Conservation (phyloP, 2,329 filamentous ascomycete species). For the Neofusicoccum sp. region DNA sequence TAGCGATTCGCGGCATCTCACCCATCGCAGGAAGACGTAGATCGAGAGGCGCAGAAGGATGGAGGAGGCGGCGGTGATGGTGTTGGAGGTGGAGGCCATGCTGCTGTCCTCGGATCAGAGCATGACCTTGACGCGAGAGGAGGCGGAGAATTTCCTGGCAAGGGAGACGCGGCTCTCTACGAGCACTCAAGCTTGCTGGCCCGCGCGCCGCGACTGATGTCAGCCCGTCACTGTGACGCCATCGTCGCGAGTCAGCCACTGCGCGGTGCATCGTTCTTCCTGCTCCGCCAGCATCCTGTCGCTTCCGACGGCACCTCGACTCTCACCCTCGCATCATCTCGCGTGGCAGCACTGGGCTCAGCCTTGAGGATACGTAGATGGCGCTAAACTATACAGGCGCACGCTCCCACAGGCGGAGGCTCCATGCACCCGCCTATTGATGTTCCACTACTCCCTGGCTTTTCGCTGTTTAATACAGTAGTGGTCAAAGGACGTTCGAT, state of each 20-base stretch:
- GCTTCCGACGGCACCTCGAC: background rate
- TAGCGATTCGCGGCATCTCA: conserved; percentile 33
- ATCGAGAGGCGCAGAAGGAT: conserved; percentile 50
- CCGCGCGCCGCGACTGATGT: conserved; percentile 3
- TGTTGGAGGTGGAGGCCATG: conserved; percentile 37
- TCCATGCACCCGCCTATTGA: too few species aligned
- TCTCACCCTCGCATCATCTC: background rate
- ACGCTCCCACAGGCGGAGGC: too few species aligned
- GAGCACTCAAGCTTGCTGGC: too few species aligned
- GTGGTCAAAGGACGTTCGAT: too few species aligned
- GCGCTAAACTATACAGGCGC: too few species aligned
- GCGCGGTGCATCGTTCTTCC: background rate
- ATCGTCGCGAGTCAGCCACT: background rate
- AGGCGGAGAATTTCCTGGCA: too few species aligned
- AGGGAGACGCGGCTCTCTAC: background rate
- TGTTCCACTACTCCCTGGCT: too few species aligned
- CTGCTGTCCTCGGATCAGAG: conserved; percentile 4
- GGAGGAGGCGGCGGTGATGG: conserved; percentile 44
- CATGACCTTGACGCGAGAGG: conserved; percentile 4
- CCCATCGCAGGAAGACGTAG: conserved; percentile 64
- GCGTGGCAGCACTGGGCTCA: too few species aligned
- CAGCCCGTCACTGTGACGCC: conserved; percentile 12
- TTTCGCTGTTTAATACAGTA: too few species aligned
- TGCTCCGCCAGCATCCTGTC: background rate
- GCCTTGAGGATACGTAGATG: too few species aligned